phyloP scores from a whole-genome alignment of 129 eudicot genomes.

The Artemisia argyi region DNA sequence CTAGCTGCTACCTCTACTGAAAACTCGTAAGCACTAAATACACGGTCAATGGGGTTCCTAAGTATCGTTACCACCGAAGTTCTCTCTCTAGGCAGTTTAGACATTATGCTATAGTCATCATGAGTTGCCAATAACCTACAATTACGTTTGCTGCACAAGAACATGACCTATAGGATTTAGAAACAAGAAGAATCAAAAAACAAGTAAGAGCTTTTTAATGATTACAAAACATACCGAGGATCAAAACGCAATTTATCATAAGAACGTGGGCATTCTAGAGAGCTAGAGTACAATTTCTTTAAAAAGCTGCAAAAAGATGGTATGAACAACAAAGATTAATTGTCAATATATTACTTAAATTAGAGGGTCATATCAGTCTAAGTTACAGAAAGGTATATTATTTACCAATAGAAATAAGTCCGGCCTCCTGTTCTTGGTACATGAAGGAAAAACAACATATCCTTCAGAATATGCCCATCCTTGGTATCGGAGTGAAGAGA shows the following conservation, averaged over 20 bases:
- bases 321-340: background rate
- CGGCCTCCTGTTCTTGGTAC: slow-evolving; percentile 98
- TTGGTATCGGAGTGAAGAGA: slow-evolving; percentile 50
- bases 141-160: slow-evolving; percentile 63
- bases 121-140: slow-evolving; percentile 85
- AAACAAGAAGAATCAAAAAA: background rate
- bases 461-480: slow-evolving; percentile 60
- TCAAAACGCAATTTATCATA: slow-evolving; percentile 83
- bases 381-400: background rate
- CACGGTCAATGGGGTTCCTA: slow-evolving; percentile 89
- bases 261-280: slow-evolving; percentile 88
- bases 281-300: slow-evolving; percentile 66
- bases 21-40: slow-evolving; percentile 92
- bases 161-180: background rate
- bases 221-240: slow-evolving; percentile 60
- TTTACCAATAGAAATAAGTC: slow-evolving; percentile 80
- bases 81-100: slow-evolving; percentile 74
- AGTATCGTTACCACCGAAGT: slow-evolving; percentile 87
- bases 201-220: background rate
- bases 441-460: slow-evolving; percentile 87
- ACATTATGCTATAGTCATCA: slow-evolving; percentile 92
- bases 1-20: slow-evolving; percentile 95
- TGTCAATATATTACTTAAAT: slow-evolving; percentile 5
- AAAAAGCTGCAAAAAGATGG: slow-evolving; percentile 58
- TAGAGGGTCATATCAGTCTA: background rate